Conservation (phyloP, 2,329 filamentous ascomycete species). For the Fusarium bactridioides region DNA sequence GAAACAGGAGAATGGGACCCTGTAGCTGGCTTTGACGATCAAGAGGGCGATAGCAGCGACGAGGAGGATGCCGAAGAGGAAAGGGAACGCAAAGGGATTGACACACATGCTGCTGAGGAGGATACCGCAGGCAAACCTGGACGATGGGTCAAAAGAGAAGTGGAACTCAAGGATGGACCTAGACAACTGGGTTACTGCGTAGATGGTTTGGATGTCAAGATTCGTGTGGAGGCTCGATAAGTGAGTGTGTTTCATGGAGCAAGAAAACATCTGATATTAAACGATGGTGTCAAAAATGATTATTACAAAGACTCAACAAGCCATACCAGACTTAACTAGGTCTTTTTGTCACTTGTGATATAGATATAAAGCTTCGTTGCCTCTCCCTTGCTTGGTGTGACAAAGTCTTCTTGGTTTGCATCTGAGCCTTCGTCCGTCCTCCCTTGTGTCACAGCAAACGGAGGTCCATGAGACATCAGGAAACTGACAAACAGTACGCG, state of each 20-base stretch:
- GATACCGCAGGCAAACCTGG: slow-evolving; percentile 50
- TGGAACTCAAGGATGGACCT: slow-evolving; percentile 81
- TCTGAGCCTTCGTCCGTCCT: slow-evolving; percentile 7
- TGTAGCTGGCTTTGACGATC: slow-evolving; percentile 68
- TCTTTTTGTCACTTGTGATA: background rate
- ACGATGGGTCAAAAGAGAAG: slow-evolving; percentile 78
- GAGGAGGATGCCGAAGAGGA: slow-evolving; percentile 56
- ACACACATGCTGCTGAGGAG: slow-evolving; percentile 39
- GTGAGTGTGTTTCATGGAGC: background rate
- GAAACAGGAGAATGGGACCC: slow-evolving; percentile 93
- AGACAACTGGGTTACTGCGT: slow-evolving; percentile 85
- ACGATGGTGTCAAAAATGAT: background rate
- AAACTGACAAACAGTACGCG: background rate
- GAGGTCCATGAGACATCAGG: background rate
- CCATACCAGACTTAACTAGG: background rate
- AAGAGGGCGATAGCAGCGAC: slow-evolving; percentile 63
- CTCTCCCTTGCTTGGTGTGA: background rate
- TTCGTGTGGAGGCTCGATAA: slow-evolving; percentile 70
- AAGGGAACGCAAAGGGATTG: slow-evolving; percentile 31
- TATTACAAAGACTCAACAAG: background rate
- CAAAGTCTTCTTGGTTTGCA: background rate
- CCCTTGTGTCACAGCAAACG: slow-evolving; percentile 18
- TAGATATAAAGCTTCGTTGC: background rate
- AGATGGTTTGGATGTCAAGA: slow-evolving; percentile 73
- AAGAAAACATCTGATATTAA: background rate